Evolutionary conservation across 2,329 filamentous ascomycete species (phyloP).

Genomic region (Myriosclerotinia curreyana): DNA sequence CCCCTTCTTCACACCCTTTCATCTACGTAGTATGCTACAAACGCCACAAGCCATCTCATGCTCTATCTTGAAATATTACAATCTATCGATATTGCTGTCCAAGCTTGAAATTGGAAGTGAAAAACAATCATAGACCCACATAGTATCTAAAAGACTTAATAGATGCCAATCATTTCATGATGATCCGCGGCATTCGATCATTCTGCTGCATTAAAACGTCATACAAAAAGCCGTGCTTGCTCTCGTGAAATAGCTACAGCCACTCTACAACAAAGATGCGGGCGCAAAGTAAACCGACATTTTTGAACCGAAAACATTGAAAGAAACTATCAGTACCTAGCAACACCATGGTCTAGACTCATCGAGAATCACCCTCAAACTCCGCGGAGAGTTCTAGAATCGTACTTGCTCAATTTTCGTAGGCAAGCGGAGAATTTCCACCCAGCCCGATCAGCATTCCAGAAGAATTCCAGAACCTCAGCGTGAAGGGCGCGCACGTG

Average conservation of each 20-base stretch:
- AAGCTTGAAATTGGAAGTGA: neutral
- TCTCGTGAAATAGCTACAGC: too few relatives aligned
- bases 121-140: neutral
- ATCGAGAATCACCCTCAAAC: neutral
- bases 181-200: neutral
- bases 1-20: neutral
- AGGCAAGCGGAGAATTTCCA: neutral
- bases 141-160: slow-evolving; percentile 11
- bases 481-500: neutral
- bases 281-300: neutral
- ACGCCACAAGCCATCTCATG: neutral
- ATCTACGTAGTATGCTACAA: neutral
- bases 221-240: neutral
- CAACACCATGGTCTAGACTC: neutral
- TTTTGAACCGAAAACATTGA: neutral
- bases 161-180: neutral
- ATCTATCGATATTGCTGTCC: neutral
- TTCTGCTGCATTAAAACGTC: too few relatives aligned
- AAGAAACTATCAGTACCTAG: neutral
- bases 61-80: neutral
- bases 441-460: neutral
- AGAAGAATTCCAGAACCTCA: neutral
- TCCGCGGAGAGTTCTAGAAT: neutral
- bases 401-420: too few relatives aligned
- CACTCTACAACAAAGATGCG: neutral